Evolutionary conservation across 805 yeast genomes (phyloP).

Genomic region (Blastobotrys robertii): DNA sequence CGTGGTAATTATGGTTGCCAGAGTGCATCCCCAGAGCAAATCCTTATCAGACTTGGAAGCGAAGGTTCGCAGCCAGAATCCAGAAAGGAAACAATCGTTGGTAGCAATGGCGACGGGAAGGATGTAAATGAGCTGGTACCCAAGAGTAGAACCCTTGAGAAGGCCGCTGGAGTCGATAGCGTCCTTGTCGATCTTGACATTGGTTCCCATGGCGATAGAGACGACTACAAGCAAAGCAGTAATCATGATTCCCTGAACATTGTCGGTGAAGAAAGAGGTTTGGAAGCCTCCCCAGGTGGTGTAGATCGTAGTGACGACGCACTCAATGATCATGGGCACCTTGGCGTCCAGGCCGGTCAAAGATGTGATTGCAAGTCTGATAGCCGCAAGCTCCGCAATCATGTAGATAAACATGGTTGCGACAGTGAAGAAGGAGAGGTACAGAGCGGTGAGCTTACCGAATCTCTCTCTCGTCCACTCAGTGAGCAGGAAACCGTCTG

Average conservation of each 20-base stretch:
- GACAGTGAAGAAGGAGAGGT: conserved; percentile 71
- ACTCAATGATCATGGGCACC: conserved; percentile 75
- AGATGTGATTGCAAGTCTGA: conserved; percentile 65
- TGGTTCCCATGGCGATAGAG: conserved; percentile 66
- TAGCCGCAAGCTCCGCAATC: conserved; percentile 79
- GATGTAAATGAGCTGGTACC: conserved; percentile 85
- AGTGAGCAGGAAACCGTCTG: conserved; percentile 83
- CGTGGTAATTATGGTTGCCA: conserved; percentile 62
- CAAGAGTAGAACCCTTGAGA: conserved; percentile 56
- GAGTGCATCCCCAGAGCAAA: conserved; percentile 59
- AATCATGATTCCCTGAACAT: conserved; percentile 72
- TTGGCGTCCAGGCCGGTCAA: conserved; percentile 71
- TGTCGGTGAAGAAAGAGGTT: conserved; percentile 80
- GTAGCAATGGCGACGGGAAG: conserved; percentile 79
- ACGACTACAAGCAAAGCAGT: conserved; percentile 58
- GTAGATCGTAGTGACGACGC: conserved; percentile 78
- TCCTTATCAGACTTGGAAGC: conserved; percentile 75
- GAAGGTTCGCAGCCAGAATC: conserved; percentile 91
- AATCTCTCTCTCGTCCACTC: conserved; percentile 88
- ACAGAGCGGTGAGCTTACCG: conserved; percentile 63
- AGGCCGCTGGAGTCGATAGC: conserved; percentile 55
- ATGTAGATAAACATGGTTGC: conserved; percentile 69
- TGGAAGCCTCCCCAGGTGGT: conserved; percentile 84
- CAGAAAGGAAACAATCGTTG: conserved; percentile 82
- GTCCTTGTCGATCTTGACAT: conserved; percentile 51